Evolutionary conservation across 495 filamentous ascomycete species (phyloP), one percentile per base, ranked within the genome.

Genomic region (Arthonia radiata): DNA sequence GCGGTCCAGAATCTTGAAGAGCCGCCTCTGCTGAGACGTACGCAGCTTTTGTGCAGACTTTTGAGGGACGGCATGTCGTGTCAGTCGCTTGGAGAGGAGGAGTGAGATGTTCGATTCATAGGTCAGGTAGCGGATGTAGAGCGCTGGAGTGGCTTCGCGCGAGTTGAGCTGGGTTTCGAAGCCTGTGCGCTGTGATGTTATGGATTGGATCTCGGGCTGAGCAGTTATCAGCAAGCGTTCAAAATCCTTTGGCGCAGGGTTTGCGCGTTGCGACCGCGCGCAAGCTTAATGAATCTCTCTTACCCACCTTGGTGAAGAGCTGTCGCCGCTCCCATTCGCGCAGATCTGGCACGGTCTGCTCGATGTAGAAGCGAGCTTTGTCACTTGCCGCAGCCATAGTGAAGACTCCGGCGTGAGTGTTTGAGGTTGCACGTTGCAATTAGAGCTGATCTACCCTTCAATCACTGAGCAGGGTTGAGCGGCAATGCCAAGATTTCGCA

Each of bases 311-410:
- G 31, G 51, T 65, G 52, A 94, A 94, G 31, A 94, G 71, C 29
- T 76, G 69, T 41, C 91, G 90, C 29, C 72, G 60, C 43, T 83
- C 68, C 33, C 75, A 78, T 31, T 90, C 80, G 26, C 75, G 78
- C 19, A 97, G 64, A 45, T 92, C 80, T 4, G 82, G 77, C 18
- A 90, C 76, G 4, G 74, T 74, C 34, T 79, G 69, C 51, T 97
- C 86, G 24, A 94, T 58, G 45, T 72, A 92, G 50, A 81, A 93
- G 15, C 83, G 75, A 11, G 82, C 83, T 50, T 92, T 94, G 43
- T 97, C 89, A 33, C 72, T 75, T 23, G 78, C 66, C 24, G 62
- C 64, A 1, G 78, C 65, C 81, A 92, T 92, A 27, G 23, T 57
- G n/a, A n/a, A n/a, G n/a, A n/a, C n/a, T n/a, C n/a, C n/a, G n/a